A percentile compares a stretch with the other conserved stretches of the same genome.
Conservation (phyloP, 2,329 filamentous ascomycete species). For the Curvularia eragrostidis region DNA sequence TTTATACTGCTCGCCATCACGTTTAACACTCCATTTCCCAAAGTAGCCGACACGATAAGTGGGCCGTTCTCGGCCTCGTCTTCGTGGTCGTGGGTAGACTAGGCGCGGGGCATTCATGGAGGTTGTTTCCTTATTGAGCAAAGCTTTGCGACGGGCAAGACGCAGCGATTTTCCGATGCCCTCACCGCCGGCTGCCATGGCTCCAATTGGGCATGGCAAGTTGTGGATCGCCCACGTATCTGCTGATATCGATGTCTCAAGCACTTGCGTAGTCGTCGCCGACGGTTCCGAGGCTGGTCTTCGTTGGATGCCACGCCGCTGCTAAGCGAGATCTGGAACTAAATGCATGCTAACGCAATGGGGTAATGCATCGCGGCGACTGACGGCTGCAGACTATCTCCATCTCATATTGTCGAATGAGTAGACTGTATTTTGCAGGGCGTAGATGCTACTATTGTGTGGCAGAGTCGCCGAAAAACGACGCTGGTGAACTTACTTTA, state of each 20-base stretch:
- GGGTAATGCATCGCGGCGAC: slow-evolving; percentile 12
- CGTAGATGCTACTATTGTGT: neutral
- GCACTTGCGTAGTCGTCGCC: slow-evolving; percentile 9
- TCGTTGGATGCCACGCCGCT: slow-evolving; percentile 10
- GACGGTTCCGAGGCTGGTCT: slow-evolving; percentile 17
- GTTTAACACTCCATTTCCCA: slow-evolving; percentile 12
- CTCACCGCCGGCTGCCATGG: slow-evolving; percentile 33
- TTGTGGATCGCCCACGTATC: slow-evolving; percentile 18
- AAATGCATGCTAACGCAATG: slow-evolving; percentile 9
- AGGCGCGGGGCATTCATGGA: slow-evolving; percentile 37
- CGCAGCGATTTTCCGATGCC: slow-evolving; percentile 23
- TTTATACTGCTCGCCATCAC: slow-evolving; percentile 27
- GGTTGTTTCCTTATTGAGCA: slow-evolving; percentile 39
- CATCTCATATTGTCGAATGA: neutral
- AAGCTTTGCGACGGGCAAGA: slow-evolving; percentile 35
- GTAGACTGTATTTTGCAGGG: neutral
- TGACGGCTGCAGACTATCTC: neutral
- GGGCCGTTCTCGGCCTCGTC: slow-evolving; percentile 31
- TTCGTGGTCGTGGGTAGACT: slow-evolving; percentile 25
- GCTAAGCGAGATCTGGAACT: slow-evolving; percentile 17
- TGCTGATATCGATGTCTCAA: slow-evolving; percentile 22
- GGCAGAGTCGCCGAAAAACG: neutral
- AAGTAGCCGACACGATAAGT: slow-evolving; percentile 18
- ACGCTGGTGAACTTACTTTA: neutral
- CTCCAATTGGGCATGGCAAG: slow-evolving; percentile 31